Conservation (phyloP, 345 rosid genomes). For the Rhodamnia argentea region DNA sequence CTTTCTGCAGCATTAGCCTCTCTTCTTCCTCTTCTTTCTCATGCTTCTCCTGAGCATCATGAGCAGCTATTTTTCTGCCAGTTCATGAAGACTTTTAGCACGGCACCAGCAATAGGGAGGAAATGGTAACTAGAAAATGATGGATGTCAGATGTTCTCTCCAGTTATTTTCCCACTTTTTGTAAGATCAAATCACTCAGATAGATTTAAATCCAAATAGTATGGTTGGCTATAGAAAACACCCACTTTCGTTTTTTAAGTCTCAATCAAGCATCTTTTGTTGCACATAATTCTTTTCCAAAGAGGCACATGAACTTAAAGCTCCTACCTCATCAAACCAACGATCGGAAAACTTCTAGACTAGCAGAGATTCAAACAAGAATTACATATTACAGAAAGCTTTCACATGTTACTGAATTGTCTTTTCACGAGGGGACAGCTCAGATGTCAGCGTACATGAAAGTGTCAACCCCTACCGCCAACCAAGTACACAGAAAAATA, state of each 20-base stretch:
- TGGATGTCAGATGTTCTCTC: not conserved
- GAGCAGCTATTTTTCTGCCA: constrained; percentile 68
- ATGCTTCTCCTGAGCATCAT: constrained; percentile 55
- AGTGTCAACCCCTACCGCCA: not conserved
- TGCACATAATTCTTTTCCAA: not conserved
- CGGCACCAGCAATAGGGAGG: not conserved
- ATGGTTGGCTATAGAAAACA: not conserved
- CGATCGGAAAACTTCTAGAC: not conserved
- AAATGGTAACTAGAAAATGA: not conserved
- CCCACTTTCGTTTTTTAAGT: not conserved
- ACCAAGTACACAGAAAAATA: not conserved
- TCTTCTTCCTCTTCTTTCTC: constrained; percentile 87
- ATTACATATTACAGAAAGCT: not conserved
- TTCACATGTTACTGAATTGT: not conserved
- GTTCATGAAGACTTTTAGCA: not conserved
- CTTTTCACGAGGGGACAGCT: not conserved
- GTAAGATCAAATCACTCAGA: not conserved
- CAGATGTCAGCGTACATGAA: not conserved
- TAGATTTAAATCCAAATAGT: not conserved
- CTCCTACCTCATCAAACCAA: not conserved
- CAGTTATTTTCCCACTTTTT: not conserved
- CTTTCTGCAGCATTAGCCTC: constrained; percentile 51
- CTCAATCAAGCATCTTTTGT: not conserved
- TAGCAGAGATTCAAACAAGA: not conserved
- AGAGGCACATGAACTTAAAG: not conserved